A percentile compares a stretch with the other conserved stretches of the same genome.
phyloP scores from a whole-genome alignment of 2,329 filamentous ascomycete species.

The Pseudocercospora ulei region DNA sequence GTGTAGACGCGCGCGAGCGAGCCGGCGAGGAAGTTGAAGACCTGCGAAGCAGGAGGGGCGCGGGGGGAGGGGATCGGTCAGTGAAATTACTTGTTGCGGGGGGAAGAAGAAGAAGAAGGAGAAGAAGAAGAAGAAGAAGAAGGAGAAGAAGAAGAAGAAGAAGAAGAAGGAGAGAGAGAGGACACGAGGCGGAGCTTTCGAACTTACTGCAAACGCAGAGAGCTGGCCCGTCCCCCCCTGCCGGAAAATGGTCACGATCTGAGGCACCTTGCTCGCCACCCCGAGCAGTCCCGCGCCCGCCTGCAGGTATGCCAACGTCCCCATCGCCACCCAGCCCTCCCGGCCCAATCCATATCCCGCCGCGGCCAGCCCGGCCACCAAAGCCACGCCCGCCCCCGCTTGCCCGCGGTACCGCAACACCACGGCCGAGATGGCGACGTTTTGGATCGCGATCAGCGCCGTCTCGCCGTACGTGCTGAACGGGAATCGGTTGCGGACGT shows the following conservation, averaged over 20 bases:
- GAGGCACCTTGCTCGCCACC: conserved; percentile 83
- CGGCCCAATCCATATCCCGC: conserved; percentile 62
- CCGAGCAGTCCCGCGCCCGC: conserved; percentile 73
- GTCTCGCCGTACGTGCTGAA: conserved; percentile 97
- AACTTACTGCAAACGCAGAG: conserved; percentile 83
- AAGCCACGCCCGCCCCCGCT: conserved; percentile 58
- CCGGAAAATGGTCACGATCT: conserved; percentile 77
- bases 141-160: conserved; percentile 92
- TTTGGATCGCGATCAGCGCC: conserved; percentile 81
- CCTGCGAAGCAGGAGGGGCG: conserved; percentile 46
- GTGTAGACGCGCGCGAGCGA: conserved; percentile 94
- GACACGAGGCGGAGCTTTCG: conserved; percentile 49
- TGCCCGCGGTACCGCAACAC: conserved; percentile 75
- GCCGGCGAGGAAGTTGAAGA: conserved; percentile 94
- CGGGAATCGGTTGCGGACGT: conserved; percentile 78
- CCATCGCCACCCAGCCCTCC: conserved; percentile 54
- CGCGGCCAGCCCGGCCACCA: conserved; percentile 65
- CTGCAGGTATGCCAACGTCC: conserved; percentile 64
- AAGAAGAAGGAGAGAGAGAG: conserved; percentile 96
- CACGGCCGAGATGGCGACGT: conserved; percentile 76
- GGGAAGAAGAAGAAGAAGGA: too few species aligned
- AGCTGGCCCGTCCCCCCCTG: conserved; percentile 88
- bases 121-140: too few species aligned
- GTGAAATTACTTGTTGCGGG: too few species aligned
- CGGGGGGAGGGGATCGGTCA: too few species aligned